Evolutionary conservation across 1,284 basidiomycete species (phyloP).

Genomic region (Cutaneotrichosporon spelunceum): DNA sequence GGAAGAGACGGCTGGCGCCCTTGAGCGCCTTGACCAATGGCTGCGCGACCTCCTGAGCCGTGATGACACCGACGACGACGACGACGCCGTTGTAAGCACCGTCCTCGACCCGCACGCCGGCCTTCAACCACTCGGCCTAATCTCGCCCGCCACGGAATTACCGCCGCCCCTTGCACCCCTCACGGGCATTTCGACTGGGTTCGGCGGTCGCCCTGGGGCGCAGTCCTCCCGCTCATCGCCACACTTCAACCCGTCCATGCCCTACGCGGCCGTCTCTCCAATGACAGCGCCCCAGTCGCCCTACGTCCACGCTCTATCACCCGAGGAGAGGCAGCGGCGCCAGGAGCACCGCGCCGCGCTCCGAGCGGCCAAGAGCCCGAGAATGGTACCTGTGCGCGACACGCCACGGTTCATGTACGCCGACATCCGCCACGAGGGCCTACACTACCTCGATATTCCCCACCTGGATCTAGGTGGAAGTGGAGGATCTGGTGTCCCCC

Average conservation of each 20-base stretch:
- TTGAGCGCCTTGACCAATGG: constrained; percentile 43
- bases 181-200: neutral
- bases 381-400: constrained; percentile 27
- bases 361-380: constrained; percentile 25
- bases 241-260: neutral
- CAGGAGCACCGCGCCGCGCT: constrained; percentile 16
- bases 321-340: constrained; percentile 1
- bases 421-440: constrained; percentile 34
- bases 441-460: constrained; percentile 12
- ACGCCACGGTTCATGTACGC: constrained; percentile 34
- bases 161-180: neutral
- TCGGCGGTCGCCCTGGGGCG: neutral
- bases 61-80: constrained; percentile 17
- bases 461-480: constrained; percentile 2
- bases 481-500: neutral
- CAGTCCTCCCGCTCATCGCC: constrained; percentile 1
- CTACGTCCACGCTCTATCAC: constrained; percentile 2
- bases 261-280: constrained; percentile 2
- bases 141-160: neutral
- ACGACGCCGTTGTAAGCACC: constrained; percentile 3
- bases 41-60: constrained; percentile 31
- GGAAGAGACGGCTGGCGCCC: constrained; percentile 36
- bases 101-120: constrained; percentile 9
- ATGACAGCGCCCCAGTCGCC: constrained; percentile 9
- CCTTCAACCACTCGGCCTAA: neutral